Conservation (phyloP, 495 filamentous ascomycete species). For the Neohortaea acidophila region DNA sequence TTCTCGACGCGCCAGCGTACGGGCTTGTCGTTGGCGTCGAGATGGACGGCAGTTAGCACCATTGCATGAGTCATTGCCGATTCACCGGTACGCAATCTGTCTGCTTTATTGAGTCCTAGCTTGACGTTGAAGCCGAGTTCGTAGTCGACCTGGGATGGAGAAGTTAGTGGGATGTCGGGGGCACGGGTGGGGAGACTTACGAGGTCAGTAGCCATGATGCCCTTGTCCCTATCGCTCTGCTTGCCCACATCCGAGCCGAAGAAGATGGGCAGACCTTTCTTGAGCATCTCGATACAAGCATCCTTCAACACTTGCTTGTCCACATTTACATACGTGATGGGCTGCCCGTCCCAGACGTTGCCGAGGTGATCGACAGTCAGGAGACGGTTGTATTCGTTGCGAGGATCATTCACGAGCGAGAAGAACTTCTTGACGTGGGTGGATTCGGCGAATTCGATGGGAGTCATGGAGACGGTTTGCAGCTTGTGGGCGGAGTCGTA, state of each 20-base stretch:
- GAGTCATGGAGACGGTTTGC: conserved; percentile 34
- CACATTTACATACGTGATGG: conserved; percentile 69
- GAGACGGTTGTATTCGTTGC: conserved; percentile 51
- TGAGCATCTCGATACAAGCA: conserved; percentile 61
- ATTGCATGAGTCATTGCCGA: conserved; percentile 79
- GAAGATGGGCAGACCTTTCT: conserved; percentile 62
- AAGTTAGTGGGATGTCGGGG: not conserved
- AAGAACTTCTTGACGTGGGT: conserved; percentile 46
- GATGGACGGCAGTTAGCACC: conserved; percentile 72
- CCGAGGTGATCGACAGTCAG: conserved; percentile 64
- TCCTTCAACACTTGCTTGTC: conserved; percentile 53
- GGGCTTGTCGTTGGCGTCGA: conserved; percentile 45
- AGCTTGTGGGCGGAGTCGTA: conserved; percentile 50
- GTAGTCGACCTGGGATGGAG: too few relatives aligned
- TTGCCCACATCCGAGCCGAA: conserved; percentile 83
- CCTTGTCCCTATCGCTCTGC: conserved; percentile 45
- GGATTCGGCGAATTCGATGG: conserved; percentile 47
- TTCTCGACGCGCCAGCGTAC: conserved; percentile 79
- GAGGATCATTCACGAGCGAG: conserved; percentile 70
- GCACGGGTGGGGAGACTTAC: conserved; percentile 32
- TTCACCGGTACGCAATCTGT: conserved; percentile 54
- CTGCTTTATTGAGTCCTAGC: conserved; percentile 57
- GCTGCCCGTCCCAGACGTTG: conserved; percentile 56
- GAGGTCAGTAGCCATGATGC: conserved; percentile 61
- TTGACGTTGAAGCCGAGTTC: conserved; percentile 61